Base-by-base conservation (phyloP, 2,329 filamentous ascomycete species). In the Magnaporthales sp. region DNA sequence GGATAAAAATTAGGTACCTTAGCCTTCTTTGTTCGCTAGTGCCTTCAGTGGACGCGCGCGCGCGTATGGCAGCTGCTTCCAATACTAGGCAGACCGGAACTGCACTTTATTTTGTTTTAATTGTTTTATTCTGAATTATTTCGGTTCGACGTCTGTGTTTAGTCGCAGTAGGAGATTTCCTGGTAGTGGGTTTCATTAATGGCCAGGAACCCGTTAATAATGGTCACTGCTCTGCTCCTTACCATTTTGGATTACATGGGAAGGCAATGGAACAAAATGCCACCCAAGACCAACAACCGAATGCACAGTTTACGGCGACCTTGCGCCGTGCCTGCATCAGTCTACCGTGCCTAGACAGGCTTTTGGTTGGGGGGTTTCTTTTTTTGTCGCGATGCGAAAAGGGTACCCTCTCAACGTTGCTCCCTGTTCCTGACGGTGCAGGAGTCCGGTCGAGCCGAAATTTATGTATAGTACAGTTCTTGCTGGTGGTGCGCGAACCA, bases 191-290 rank as follows among this genome's bases (percentile, higher is more conserved):
- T 63, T 69, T 65, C 60, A 68, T 65, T 51, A 27, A 61, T 56
- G 56, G 63, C 66, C 67, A 69, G 68, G 66, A 66, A 67, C 68
- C 62, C 67, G 62, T 66, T 46, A 51, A 60, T 26, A 65, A 65
- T 56, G 38, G 5, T 26, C 5, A n/a, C n/a, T n/a, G 9, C 26
- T 10, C 27, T 46, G 54, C n/a, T 58, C n/a, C 24, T 22, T 26
- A 22, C 15, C 11, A n/a, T 51, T 51, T 15, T 4, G 38, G 38
- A 51, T 51, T 11, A 4, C 4, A 31, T 31, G 30, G 30, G 11
- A 51, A 38, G 7, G 8, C 19, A 15, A 15, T 7, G 38, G 19
- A 51, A 15, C 19, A 51, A 4, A 4, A 15, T 26, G 22, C 38
- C 46, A 64, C 24, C 22, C 54, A 58, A 27, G 54, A 26, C n/a